These are phyloP conservation scores for Eutrema yunnanense DNA, from an alignment of 345 rosid species.

Conservation along the genomic window DNA sequence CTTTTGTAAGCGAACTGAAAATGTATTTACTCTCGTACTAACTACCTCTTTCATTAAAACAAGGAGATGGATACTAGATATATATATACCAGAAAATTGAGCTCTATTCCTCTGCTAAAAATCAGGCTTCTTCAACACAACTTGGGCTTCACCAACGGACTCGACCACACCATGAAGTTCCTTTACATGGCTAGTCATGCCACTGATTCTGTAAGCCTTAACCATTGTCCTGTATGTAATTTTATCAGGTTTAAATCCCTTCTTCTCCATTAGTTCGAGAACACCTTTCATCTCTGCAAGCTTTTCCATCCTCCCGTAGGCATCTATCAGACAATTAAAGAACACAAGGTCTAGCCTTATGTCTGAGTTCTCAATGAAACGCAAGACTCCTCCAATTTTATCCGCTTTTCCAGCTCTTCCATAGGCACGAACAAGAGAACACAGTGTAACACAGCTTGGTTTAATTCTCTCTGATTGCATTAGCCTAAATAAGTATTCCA, in stretches of 20 bases:
- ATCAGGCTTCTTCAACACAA: slow-evolving; percentile 43
- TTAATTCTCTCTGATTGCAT: slow-evolving; percentile 79
- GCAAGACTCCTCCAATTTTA: slow-evolving; percentile 62
- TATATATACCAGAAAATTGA: neutral
- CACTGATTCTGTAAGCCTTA: slow-evolving; percentile 56
- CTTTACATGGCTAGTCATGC: slow-evolving; percentile 67
- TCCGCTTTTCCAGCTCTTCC: slow-evolving; percentile 63
- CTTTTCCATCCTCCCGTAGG: slow-evolving; percentile 77
- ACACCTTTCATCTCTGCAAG: slow-evolving; percentile 89
- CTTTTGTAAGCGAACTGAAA: neutral
- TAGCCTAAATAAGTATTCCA: slow-evolving; percentile 81
- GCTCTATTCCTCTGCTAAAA: slow-evolving; percentile 26
- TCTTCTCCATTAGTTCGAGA: slow-evolving; percentile 63
- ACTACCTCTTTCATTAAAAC: neutral
- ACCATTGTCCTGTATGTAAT: slow-evolving; percentile 81
- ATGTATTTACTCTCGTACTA: slow-evolving; percentile 13
- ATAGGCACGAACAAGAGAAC: slow-evolving; percentile 83
- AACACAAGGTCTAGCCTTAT: slow-evolving; percentile 65
- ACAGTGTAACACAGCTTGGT: slow-evolving; percentile 82
- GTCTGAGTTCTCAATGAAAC: slow-evolving; percentile 76
- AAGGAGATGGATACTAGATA: neutral
- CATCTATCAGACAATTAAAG: slow-evolving; percentile 87
- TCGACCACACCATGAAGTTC: slow-evolving; percentile 39
- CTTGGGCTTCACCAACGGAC: slow-evolving; percentile 34
- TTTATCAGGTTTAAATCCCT: slow-evolving; percentile 68